Evolutionary conservation across 768 basidiomycete species (phyloP).

Genomic region (Terana coerulea): DNA sequence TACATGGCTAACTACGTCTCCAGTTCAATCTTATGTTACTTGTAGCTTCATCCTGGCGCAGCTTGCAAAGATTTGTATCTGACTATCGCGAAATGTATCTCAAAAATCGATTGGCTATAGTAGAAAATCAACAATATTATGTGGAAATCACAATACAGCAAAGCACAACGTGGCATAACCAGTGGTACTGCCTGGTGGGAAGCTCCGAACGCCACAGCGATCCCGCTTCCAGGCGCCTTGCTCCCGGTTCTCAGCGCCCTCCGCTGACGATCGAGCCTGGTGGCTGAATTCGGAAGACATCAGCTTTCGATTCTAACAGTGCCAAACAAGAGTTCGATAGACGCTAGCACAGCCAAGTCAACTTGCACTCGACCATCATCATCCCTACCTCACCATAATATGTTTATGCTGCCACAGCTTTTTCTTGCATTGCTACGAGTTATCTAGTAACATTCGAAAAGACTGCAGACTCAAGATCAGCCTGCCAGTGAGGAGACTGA

Average conservation of each 20-base stretch:
- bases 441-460: too few relatives aligned
- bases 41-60: not conserved
- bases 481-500: too few relatives aligned
- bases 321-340: too few relatives aligned
- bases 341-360: too few relatives aligned
- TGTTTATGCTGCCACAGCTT: too few relatives aligned
- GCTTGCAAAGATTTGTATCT: not conserved
- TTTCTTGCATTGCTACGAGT: too few relatives aligned
- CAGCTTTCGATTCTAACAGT: not conserved
- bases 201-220: not conserved
- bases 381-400: too few relatives aligned
- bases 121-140: not conserved
- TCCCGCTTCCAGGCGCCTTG: not conserved
- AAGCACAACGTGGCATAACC: not conserved
- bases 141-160: not conserved
- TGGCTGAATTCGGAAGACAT: not conserved
- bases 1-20: not conserved
- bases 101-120: not conserved
- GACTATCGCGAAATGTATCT: not conserved
- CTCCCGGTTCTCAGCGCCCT: not conserved
- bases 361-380: too few relatives aligned
- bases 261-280: not conserved
- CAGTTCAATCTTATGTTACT: not conserved
- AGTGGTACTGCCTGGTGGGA: not conserved
- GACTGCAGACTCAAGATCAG: too few relatives aligned